Conservation (phyloP, 1,284 basidiomycete genomes). For the Caloboletus inedulis region DNA sequence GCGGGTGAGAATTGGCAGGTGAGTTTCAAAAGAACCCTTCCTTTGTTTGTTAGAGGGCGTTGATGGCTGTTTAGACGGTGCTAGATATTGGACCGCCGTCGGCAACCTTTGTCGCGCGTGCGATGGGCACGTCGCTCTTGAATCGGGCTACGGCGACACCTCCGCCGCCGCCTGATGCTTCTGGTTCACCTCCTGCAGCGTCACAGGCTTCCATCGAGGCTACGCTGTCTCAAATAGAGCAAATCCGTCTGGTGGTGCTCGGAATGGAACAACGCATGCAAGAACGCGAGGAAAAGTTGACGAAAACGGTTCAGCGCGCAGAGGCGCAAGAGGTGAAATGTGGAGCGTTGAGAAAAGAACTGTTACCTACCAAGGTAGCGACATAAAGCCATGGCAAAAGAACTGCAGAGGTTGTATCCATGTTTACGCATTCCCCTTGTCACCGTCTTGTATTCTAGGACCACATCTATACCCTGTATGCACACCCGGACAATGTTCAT, state of each 20-base stretch:
- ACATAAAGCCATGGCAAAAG: not conserved
- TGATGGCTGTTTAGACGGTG: constrained; percentile 27
- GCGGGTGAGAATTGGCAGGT: constrained; percentile 78
- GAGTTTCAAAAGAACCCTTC: not conserved
- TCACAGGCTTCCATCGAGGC: constrained; percentile 25
- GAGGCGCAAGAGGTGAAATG: constrained; percentile 51
- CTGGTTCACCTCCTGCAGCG: constrained; percentile 15
- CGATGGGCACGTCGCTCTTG: constrained; percentile 26
- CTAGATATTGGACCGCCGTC: constrained; percentile 49
- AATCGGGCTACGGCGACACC: constrained; percentile 14
- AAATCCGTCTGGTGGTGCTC: constrained; percentile 63
- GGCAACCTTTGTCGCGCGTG: constrained; percentile 28
- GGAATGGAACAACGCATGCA: constrained; percentile 76
- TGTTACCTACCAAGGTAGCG: constrained; percentile 17
- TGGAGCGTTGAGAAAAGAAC: constrained; percentile 25
- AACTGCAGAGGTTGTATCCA: constrained; percentile 7
- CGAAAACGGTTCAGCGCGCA: constrained; percentile 57
- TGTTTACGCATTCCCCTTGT: constrained; percentile 11
- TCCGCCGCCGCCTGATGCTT: constrained; percentile 13
- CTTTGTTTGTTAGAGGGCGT: not conserved
- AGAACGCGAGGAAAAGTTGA: constrained; percentile 58
- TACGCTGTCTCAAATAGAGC: constrained; percentile 60
- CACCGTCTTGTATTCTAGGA: constrained; percentile 24
- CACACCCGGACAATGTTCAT: not conserved
- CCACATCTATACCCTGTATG: constrained; percentile 16